Base-by-base conservation (phyloP, 148 eudicot genomes). In the Chenopodium suecicum region DNA sequence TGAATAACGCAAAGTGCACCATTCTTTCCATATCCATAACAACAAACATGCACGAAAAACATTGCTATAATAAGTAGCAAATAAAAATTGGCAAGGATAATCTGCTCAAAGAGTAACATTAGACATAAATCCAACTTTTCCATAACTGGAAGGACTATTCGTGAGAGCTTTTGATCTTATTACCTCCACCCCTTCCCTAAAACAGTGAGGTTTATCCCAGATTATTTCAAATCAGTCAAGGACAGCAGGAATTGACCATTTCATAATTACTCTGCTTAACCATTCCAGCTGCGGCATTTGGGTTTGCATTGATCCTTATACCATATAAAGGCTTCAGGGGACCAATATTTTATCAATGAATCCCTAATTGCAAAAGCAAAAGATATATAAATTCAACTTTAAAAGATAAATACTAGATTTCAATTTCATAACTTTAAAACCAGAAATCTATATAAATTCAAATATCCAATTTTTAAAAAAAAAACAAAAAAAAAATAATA, bases 11-110 rank as follows among this genome's bases (percentile, higher is more conserved):
- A 91, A 44, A 96, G 94, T 78, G 98, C 89, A 72, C 99, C 99
- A 87, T 96, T 94, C 85, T 96, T 96, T 46, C 98, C 97, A 88
- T 94, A 98, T 69, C 99, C 99, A 83, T 97, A 96, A 87, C 99
- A 96, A 86, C 97, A 94, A 63, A 92, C 98, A 97, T 93, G 86
- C 68, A 86, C 75, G 82, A 32, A 27, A 77, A 31, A 25, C 70
- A 85, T 68, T 10, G 52, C 9, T 50, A 9, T 20, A 71, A 31
- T 34, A 54, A 34, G 23, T 19, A 54, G 23, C 20, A 56, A 32
- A 14, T 37, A 19, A 14, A 0, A 56, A 56, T 23, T 37, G 20
- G 8, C 5, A 19, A 72, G 29, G n/a, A 0, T 64, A 64, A 71
- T 27, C 37, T 56, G 47, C 14, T 20, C 22, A 22, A 74, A 47